Percentiles rank a stretch among this genome's conserved stretches.
phyloP scores from a whole-genome alignment of 305 asterid species.

The Fraxinus ornus region DNA sequence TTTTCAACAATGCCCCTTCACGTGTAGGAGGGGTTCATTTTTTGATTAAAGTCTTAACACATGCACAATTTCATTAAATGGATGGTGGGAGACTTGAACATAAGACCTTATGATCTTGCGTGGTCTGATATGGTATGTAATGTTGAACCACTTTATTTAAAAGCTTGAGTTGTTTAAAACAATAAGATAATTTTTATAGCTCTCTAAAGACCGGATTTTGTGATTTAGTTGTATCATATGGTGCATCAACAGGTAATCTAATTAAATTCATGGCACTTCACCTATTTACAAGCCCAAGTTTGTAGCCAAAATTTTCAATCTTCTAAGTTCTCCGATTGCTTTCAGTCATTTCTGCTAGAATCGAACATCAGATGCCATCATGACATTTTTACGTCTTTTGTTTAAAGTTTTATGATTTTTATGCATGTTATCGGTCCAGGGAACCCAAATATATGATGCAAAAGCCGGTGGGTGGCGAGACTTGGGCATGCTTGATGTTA shows the following conservation, averaged over 20 bases:
- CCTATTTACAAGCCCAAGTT: slow-evolving; percentile 10
- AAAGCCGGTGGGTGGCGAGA: slow-evolving; percentile 99
- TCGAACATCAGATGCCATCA: neutral
- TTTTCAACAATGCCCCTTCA: neutral
- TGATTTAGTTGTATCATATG: slow-evolving; percentile 6
- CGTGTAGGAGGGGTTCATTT: neutral
- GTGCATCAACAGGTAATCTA: slow-evolving; percentile 8
- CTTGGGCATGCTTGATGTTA: slow-evolving; percentile 98
- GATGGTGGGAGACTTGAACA: neutral
- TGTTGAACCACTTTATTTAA: neutral
- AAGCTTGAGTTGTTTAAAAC: neutral
- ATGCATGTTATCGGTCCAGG: slow-evolving; percentile 49
- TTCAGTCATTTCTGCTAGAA: slow-evolving; percentile 19
- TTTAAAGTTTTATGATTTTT: slow-evolving; percentile 24
- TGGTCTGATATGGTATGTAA: neutral
- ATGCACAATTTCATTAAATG: neutral
- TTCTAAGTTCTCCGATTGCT: slow-evolving; percentile 18
- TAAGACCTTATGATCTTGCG: neutral
- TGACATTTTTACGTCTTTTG: slow-evolving; percentile 7
- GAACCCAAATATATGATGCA: slow-evolving; percentile 96
- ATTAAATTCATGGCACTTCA: slow-evolving; percentile 9
- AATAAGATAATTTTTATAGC: neutral
- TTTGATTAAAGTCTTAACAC: neutral
- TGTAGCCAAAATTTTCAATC: neutral
- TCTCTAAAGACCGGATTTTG: neutral